phyloP scores from a whole-genome alignment of 768 basidiomycete genomes.

The Naganishia randhawae region DNA sequence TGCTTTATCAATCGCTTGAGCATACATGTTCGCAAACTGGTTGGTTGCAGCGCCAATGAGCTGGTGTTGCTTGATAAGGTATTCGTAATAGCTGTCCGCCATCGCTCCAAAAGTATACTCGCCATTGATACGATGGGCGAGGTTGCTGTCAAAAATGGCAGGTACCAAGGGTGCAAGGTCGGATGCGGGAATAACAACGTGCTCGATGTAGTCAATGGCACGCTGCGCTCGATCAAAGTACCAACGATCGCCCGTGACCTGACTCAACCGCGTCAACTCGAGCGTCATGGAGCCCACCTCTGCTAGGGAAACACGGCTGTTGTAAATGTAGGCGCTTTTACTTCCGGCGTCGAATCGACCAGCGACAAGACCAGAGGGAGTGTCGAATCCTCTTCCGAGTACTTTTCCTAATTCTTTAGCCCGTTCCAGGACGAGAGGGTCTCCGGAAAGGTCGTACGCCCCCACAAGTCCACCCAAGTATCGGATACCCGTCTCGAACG shows the following conservation, averaged over 20 bases:
- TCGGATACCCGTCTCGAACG: constrained; percentile 54
- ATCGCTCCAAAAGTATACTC: constrained; percentile 50
- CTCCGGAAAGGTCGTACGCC: constrained; percentile 53
- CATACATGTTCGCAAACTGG: constrained; percentile 51
- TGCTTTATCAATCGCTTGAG: constrained; percentile 47
- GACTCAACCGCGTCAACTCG: constrained; percentile 51
- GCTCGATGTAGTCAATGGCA: constrained; percentile 49
- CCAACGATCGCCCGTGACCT: constrained; percentile 50
- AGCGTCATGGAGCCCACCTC: constrained; percentile 53
- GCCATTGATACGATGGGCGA: neutral
- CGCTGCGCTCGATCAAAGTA: constrained; percentile 52
- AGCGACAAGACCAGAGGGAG: constrained; percentile 47
- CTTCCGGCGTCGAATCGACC: constrained; percentile 48
- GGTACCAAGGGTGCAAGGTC: constrained; percentile 43
- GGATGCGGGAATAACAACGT: constrained; percentile 38
- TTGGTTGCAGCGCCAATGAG: constrained; percentile 45
- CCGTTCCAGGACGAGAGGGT: constrained; percentile 51
- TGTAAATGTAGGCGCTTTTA: constrained; percentile 23
- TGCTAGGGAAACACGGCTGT: constrained; percentile 40
- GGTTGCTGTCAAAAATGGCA: constrained; percentile 41
- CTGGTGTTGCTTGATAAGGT: constrained; percentile 53
- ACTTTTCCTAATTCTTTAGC: constrained; percentile 52
- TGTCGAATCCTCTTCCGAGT: constrained; percentile 50
- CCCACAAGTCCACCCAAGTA: constrained; percentile 53
- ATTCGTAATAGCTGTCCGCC: constrained; percentile 51